Evolutionary conservation across 2,329 filamentous ascomycete genomes (phyloP).

Genomic region (Ambrosiella beaveri): DNA sequence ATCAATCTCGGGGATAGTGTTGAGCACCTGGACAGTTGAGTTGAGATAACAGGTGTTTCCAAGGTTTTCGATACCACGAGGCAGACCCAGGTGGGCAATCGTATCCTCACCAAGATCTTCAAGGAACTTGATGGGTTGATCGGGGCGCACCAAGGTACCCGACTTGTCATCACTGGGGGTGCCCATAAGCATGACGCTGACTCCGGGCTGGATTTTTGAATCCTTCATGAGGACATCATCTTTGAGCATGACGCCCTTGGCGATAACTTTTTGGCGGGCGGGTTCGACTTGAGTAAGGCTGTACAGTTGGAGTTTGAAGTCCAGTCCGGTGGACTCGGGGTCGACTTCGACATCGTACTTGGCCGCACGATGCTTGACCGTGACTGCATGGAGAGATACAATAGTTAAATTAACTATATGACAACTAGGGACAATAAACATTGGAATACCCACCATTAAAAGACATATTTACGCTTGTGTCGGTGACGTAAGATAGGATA

Average conservation of each 20-base stretch:
- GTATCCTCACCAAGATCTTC: conserved; percentile 98
- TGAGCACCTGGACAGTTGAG: conserved; percentile 83
- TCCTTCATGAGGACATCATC: conserved; percentile 79
- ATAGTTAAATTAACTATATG: not conserved
- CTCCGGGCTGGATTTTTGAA: conserved; percentile 69
- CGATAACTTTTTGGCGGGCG: conserved; percentile 84
- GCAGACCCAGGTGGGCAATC: conserved; percentile 63
- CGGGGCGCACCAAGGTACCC: conserved; percentile 49
- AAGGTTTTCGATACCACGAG: conserved; percentile 75
- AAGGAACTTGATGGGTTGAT: conserved; percentile 69
- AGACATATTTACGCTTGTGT: not conserved
- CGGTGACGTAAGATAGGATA: no score
- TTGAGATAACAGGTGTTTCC: conserved; percentile 99
- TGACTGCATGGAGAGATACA: conserved; percentile 36
- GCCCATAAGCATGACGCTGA: conserved; percentile 92
- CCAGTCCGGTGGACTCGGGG: conserved; percentile 65
- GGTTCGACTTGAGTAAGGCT: conserved; percentile 92
- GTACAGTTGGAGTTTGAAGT: conserved; percentile 89
- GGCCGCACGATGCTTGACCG: conserved; percentile 90
- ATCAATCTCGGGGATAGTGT: conserved; percentile 80
- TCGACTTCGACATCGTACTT: conserved; percentile 91
- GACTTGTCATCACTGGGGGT: conserved; percentile 51
- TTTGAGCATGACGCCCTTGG: conserved; percentile 89
- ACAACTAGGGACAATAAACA: no score
- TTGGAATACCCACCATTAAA: not conserved